phyloP scores from a whole-genome alignment of 441 rosid genomes.

The Isatis lusitanica region DNA sequence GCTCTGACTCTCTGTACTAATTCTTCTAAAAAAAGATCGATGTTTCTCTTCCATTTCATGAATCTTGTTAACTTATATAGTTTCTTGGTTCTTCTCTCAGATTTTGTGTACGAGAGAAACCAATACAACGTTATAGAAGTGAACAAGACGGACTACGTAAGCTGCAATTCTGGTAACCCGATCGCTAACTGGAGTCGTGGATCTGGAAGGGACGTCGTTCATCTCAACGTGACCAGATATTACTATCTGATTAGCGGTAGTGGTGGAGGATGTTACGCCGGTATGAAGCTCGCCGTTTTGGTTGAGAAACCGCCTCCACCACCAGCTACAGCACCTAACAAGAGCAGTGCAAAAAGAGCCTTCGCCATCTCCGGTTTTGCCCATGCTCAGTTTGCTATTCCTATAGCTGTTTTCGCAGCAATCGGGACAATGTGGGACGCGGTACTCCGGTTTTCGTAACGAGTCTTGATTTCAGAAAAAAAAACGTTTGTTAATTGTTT shows the following conservation, averaged over 20 bases:
- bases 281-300: constrained; percentile 65
- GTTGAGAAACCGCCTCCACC: constrained; percentile 77
- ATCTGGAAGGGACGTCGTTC: constrained; percentile 82
- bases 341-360: constrained; percentile 32
- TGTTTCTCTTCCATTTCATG: neutral
- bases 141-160: constrained; percentile 69
- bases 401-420: neutral
- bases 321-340: constrained; percentile 49
- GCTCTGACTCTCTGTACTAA: neutral
- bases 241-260: constrained; percentile 83
- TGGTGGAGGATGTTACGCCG: constrained; percentile 81
- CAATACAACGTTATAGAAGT: constrained; percentile 84
- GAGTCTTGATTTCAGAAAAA: neutral
- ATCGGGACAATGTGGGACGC: constrained; percentile 6
- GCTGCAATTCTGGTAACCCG: constrained; percentile 67
- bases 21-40: neutral
- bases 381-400: neutral
- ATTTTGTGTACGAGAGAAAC: constrained; percentile 86
- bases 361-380: neutral
- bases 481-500: neutral
- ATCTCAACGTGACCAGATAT: constrained; percentile 67
- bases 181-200: constrained; percentile 81
- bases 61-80: neutral
- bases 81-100: constrained; percentile 36
- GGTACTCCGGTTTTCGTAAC: neutral